A percentile compares a stretch with the other conserved stretches of the same genome.
phyloP scores from a whole-genome alignment of 257 asterid species.

The Solanum ahanhuiri region DNA sequence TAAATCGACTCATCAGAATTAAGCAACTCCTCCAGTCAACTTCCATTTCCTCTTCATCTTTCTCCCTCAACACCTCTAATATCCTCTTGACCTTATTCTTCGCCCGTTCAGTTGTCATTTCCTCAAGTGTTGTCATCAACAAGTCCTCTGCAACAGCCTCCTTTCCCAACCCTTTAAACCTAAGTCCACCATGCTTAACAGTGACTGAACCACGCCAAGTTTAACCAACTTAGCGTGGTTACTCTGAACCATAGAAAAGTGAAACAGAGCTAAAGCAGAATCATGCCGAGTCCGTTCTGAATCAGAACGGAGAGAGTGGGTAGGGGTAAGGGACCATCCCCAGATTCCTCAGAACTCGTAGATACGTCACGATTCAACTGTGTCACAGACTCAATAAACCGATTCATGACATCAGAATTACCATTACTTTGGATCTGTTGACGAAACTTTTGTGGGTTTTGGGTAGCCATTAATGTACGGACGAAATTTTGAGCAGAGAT shows the following conservation, averaged over 20 bases:
- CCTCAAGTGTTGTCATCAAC: slow-evolving; percentile 29
- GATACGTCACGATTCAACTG: slow-evolving; percentile 18
- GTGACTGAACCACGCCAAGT: slow-evolving; percentile 47
- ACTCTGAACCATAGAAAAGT: slow-evolving; percentile 65
- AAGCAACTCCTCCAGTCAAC: slow-evolving; percentile 85
- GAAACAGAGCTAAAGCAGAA: slow-evolving; percentile 70
- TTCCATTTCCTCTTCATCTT: slow-evolving; percentile 54
- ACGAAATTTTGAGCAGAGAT: slow-evolving; percentile 45
- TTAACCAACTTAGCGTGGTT: slow-evolving; percentile 55
- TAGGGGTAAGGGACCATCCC: no score
- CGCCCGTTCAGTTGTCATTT: slow-evolving; percentile 23
- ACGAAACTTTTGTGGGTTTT: not conserved
- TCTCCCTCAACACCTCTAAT: slow-evolving; percentile 52
- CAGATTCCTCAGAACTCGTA: slow-evolving; percentile 29
- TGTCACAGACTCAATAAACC: not conserved
- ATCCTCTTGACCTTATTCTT: slow-evolving; percentile 42
- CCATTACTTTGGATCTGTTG: no score
- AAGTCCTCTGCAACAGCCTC: slow-evolving; percentile 40
- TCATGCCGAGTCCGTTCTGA: slow-evolving; percentile 69
- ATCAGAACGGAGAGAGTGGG: no score
- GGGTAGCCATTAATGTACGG: slow-evolving; percentile 15
- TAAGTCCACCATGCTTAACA: slow-evolving; percentile 36
- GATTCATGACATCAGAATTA: not conserved
- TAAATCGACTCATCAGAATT: slow-evolving; percentile 19
- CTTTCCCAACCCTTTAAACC: no score